These are phyloP conservation scores for Circinella minor DNA, from an alignment of 371 early-diverging fungal species.

Conservation along the genomic window DNA sequence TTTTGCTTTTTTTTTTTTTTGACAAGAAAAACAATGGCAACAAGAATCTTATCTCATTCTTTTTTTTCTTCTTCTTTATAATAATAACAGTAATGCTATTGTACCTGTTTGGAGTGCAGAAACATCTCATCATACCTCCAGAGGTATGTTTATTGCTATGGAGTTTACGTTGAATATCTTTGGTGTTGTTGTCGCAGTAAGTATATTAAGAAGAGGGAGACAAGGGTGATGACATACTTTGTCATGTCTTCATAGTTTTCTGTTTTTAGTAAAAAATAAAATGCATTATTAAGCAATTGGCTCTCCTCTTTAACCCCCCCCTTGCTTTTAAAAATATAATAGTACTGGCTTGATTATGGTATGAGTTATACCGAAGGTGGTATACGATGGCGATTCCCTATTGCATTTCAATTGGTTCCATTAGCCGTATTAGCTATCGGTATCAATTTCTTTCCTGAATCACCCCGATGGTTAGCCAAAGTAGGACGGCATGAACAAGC, in stretches of 20 bases:
- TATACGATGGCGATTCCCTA: constrained; percentile 48
- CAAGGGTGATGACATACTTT: neutral
- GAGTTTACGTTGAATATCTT: constrained; percentile 52
- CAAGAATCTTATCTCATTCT: too few relatives aligned
- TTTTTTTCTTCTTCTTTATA: neutral
- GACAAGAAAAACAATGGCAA: neutral
- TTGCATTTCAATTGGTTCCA: constrained; percentile 48
- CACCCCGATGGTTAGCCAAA: constrained; percentile 40
- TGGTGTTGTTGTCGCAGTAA: constrained; percentile 47
- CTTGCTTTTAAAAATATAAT: neutral
- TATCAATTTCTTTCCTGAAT: constrained; percentile 47
- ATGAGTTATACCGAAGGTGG: constrained; percentile 40
- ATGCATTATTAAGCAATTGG: too few relatives aligned
- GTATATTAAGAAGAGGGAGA: constrained; percentile 3
- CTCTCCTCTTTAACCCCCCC: too few relatives aligned
- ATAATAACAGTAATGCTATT: constrained; percentile 32
- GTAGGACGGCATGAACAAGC: constrained; percentile 44
- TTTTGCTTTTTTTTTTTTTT: neutral
- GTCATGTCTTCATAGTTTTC: too few relatives aligned
- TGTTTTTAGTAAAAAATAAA: too few relatives aligned
- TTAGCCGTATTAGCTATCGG: constrained; percentile 33
- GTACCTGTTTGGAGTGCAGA: constrained; percentile 41
- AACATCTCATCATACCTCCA: constrained; percentile 34
- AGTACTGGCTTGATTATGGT: constrained; percentile 50
- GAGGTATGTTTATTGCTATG: constrained; percentile 47